Conservation (phyloP, 768 basidiomycete genomes). For the Vishniacozyma victoriae region DNA sequence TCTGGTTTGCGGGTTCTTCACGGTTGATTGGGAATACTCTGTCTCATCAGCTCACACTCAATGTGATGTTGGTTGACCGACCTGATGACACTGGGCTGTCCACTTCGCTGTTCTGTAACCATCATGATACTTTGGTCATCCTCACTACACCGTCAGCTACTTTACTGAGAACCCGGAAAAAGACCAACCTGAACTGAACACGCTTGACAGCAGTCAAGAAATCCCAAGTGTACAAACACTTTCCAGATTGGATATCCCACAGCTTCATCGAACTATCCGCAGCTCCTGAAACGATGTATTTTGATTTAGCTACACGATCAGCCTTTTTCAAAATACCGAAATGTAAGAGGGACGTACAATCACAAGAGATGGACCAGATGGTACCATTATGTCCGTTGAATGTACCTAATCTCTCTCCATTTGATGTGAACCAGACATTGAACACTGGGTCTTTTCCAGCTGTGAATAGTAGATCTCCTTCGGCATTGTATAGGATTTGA, state of each 20-base stretch:
- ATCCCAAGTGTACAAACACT: constrained; percentile 92
- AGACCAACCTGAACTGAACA: constrained; percentile 65
- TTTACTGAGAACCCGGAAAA: not conserved
- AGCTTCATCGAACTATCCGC: constrained; percentile 90
- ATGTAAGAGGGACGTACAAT: constrained; percentile 61
- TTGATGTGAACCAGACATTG: constrained; percentile 96
- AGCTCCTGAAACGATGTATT: constrained; percentile 80
- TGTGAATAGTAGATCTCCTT: constrained; percentile 92
- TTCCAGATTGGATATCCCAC: constrained; percentile 83
- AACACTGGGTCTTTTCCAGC: constrained; percentile 92
- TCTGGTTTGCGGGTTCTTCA: constrained; percentile 59
- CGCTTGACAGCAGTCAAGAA: constrained; percentile 97
- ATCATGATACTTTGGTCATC: constrained; percentile 64
- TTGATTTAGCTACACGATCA: constrained; percentile 62
- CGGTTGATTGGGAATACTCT: constrained; percentile 80
- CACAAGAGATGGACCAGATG: constrained; percentile 94
- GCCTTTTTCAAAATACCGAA: not conserved
- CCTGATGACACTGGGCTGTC: constrained; percentile 75
- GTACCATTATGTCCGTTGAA: constrained; percentile 94
- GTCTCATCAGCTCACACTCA: constrained; percentile 1
- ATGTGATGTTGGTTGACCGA: constrained; percentile 2
- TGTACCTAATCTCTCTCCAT: constrained; percentile 93
- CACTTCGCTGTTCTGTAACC: constrained; percentile 97
- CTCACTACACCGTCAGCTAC: constrained; percentile 13
- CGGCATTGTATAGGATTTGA: constrained; percentile 93